A percentile compares a stretch with the other conserved stretches of the same genome.
Evolutionary conservation across 805 yeast species (phyloP).

Genomic region (Kodamaea leandrae): DNA sequence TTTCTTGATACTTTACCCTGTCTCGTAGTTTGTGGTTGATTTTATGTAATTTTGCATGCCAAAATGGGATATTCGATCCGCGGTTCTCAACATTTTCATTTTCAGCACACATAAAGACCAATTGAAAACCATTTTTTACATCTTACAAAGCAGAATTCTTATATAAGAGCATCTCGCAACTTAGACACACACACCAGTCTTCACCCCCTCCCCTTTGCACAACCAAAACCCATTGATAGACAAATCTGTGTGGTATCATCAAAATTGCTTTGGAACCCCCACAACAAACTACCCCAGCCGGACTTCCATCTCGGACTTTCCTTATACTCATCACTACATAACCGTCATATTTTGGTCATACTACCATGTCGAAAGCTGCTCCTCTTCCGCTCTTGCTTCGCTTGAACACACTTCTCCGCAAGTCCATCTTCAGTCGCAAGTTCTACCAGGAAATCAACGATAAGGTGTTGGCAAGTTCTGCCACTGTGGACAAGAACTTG

Average conservation of each 20-base stretch:
- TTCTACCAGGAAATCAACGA: slow-evolving; percentile 43
- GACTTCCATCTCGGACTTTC: no score
- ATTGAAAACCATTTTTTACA: not conserved
- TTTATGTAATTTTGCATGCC: not conserved
- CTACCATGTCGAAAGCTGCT: not conserved
- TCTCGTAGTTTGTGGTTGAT: no score
- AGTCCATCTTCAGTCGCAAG: slow-evolving; percentile 34
- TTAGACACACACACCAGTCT: not conserved
- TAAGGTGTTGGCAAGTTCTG: slow-evolving; percentile 31
- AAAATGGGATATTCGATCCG: not conserved
- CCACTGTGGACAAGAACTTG: slow-evolving; percentile 38
- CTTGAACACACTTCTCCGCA: slow-evolving; percentile 27
- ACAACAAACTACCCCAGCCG: no score
- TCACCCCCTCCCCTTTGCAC: not conserved
- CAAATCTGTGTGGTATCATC: no score
- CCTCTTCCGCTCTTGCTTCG: slow-evolving; percentile 22
- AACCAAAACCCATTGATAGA: no score
- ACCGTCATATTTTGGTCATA: no score
- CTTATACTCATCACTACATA: no score
- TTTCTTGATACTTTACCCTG: no score
- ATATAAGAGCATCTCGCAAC: no score
- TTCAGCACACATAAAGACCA: no score
- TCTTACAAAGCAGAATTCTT: no score
- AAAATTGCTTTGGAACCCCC: no score
- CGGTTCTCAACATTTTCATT: not conserved